Evolutionary conservation across 768 basidiomycete species (phyloP).

Genomic region (Leccinellum rugosiceps): DNA sequence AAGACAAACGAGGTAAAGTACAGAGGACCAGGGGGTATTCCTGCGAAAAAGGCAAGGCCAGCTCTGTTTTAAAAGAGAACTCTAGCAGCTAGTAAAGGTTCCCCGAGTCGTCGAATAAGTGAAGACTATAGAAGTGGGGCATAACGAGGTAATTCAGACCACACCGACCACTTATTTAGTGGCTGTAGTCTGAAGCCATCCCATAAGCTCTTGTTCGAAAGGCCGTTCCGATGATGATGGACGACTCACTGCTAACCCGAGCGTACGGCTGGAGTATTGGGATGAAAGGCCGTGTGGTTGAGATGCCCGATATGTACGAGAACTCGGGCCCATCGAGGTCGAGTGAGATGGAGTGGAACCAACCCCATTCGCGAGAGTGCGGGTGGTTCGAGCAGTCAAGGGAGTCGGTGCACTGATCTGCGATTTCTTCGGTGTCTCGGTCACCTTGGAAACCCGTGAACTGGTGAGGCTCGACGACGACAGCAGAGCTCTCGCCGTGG

Average conservation of each 20-base stretch:
- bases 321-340: slow-evolving; percentile 55
- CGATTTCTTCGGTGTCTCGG: slow-evolving; percentile 84
- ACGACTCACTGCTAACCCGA: slow-evolving; percentile 66
- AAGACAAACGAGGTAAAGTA: slow-evolving; percentile 38
- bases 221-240: slow-evolving; percentile 34
- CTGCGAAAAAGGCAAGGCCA: slow-evolving; percentile 31
- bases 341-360: slow-evolving; percentile 60
- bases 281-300: slow-evolving; percentile 67
- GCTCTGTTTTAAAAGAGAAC: slow-evolving; percentile 29
- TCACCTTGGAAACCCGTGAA: slow-evolving; percentile 50
- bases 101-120: slow-evolving; percentile 10
- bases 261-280: slow-evolving; percentile 73
- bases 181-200: slow-evolving; percentile 36
- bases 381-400: slow-evolving; percentile 71
- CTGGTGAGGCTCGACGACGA: slow-evolving; percentile 54
- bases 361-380: slow-evolving; percentile 47
- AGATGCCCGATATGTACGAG: slow-evolving; percentile 64
- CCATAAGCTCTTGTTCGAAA: slow-evolving; percentile 36
- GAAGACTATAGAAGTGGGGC: background rate
- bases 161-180: slow-evolving; percentile 25
- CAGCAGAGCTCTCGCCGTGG: slow-evolving; percentile 51
- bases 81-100: slow-evolving; percentile 30
- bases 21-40: slow-evolving; percentile 40
- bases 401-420: slow-evolving; percentile 88
- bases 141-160: slow-evolving; percentile 11